Base-by-base conservation (phyloP, 208 protist species). In the Lotmaria passim region DNA sequence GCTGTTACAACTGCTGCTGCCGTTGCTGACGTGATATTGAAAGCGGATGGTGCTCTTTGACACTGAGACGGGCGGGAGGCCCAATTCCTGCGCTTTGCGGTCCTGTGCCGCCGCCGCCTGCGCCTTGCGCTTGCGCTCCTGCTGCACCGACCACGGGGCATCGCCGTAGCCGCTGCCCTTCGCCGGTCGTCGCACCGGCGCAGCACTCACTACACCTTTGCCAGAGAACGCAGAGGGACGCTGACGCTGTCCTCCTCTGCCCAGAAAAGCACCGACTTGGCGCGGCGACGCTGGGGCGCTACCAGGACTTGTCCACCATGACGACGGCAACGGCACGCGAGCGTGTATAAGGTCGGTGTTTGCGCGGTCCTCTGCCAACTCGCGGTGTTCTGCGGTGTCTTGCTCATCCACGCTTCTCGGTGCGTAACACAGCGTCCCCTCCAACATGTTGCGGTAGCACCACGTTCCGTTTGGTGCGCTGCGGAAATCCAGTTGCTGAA, bases 121-220 rank as follows among this genome's bases (percentile, higher is more conserved):
- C 21, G 36, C 62, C 51, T 61, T 74, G 2, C 28, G 57, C 23
- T 51, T 69, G 28, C 67, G 64, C 47, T 75, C 46, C 52, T 83
- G 84, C 71, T 87, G 83, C 44, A 91, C 80, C 12, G 82, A 89
- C 89, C 89, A 92, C 47, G 86, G 89, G 15, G 78, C 84, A n/a
- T 80, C 69, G 23, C 33, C 43, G 76, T 94, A 91, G 21, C 84
- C 81, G 61, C 86, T 92, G 65, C 82, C 86, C 34, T 75, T 85
- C 19, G 81, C 72, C 0, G 75, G 70, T 17, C 33, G 26, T 41
- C 46, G 53, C 17, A 2, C 28, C n/a, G 26, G 26, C 31, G 21
- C 30, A n/a, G n/a, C n/a, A 46, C 11, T 46, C 41, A 10, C 41
- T 46, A 4, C 41, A 5, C 15, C 15, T 17, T 46, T 46, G 41